Base-by-base conservation (phyloP, 345 rosid species). In the Eutrema yunnanense region DNA sequence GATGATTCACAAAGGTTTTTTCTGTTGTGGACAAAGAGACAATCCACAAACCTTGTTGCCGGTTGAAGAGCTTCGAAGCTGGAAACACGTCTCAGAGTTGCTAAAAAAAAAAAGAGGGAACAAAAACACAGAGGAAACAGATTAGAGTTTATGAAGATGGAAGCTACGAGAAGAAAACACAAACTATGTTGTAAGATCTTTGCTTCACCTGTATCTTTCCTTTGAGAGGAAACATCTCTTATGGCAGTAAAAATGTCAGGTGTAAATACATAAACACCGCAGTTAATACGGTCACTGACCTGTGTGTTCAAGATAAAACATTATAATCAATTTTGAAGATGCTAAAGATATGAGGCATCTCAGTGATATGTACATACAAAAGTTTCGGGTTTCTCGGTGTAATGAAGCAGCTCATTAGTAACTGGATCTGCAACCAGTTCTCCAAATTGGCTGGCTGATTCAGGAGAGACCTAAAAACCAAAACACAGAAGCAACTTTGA, bases 51-150 rank as follows among this genome's bases (percentile, higher is more conserved):
- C 98, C 90, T 86, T 64, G 92, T 86, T 11, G 90, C 85, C 2
- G 87, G 86, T 73, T 90, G 97, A 70, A 93, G 93, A 62, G 96
- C 97, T 83, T 93, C 98, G 46, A 88, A 87, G 92, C 98, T 93
- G 70, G 98, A 90, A 52, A 93, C 71, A 69, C 87, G 87, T 85
- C 84, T 88, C 61, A 90, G 79, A 79, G 86, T 89, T 67, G 90
- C 98, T 93, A 81, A 67, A 34, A 67, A 67, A 69, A 36, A 71
- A 19, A 37, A 63, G 64, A 63, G 53, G 19, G 13, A 46, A 54
- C 48, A 77, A 27, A 44, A 46, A 10, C 8, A 41, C 19, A 49
- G 65, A 71, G 67, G 57, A 40, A 43, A 43, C 34, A 27, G 8
- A 73, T 72, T 32, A 50, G 62, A 16, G 47, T 5, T 52, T 49